Base-by-base conservation (phyloP, 768 basidiomycete genomes). In the Kondoa malvinella region DNA sequence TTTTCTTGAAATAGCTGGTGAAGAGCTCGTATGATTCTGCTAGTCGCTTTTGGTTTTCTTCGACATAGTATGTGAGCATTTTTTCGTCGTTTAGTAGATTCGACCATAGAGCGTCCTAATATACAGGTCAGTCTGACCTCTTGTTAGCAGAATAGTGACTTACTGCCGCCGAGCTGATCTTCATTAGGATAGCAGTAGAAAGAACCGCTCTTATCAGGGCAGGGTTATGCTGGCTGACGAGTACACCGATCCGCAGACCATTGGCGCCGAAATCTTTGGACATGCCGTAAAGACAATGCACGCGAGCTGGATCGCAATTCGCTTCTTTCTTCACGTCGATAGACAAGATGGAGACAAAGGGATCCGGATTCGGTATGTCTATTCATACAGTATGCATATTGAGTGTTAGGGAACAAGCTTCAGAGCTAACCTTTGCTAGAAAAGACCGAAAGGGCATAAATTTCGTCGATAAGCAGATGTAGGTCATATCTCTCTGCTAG, bases 211-310 rank as follows among this genome's bases (percentile, higher is more conserved):
- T 67, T 57, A 73, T 73, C 1, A 74, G 59, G 3, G 63, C 67
- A 2, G 71, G 70, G 68, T 74, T 74, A n/a, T 70, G 63, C 67
- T 73, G 74, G 60, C 71, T 70, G 17, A 74, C 72, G 63, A 74
- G 67, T 2, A 71, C 74, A 29, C 73, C 74, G 32, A 72, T 58
- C 1, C 74, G 68, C 26, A 74, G 67, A 0, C 74, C 74, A 67
- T 74, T 74, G 58, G 67, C 65, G 3, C 73, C 70, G 66, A 72
- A 74, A 57, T 74, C 74, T 59, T 74, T 74, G 25, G 64, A 67
- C n/a, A 73, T 67, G 50, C 66, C 70, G 56, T 57, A 67, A 14
- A 70, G 15, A 32, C 57, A 57, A 62, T 70, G 69, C 4, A 74
- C 62, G 1, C 73, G 69, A 15, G 69, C 60, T 14, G 72, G 72